phyloP scores from a whole-genome alignment of 805 yeast genomes.

The Kuraishia hungarica region DNA sequence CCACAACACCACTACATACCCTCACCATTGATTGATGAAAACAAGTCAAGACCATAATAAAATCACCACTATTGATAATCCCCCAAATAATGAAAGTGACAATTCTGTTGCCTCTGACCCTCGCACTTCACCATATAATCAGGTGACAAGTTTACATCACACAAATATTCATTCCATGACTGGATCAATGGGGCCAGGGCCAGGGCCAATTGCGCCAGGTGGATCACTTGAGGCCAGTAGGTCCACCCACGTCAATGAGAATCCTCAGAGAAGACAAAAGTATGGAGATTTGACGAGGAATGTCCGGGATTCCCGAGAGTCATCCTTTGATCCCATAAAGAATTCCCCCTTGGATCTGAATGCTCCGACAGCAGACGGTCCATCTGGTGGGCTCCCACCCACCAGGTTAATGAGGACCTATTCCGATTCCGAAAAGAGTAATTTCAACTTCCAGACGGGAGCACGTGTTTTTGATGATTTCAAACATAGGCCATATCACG shows the following conservation, averaged over 20 bases:
- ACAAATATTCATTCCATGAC: background rate
- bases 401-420: conserved; percentile 40
- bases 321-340: too few species aligned
- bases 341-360: too few species aligned
- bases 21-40: background rate
- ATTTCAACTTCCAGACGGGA: conserved; percentile 49
- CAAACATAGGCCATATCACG: conserved; percentile 33
- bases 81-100: background rate
- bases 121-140: conserved; percentile 7
- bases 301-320: too few species aligned
- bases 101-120: conserved; percentile 2
- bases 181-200: too few species aligned
- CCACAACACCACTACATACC: background rate
- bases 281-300: too few species aligned
- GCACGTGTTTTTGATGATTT: conserved; percentile 46
- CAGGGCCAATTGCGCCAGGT: too few species aligned
- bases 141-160: conserved; percentile 6
- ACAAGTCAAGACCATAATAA: background rate
- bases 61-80: background rate
- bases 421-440: conserved; percentile 58
- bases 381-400: background rate
- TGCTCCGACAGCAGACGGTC: too few species aligned
- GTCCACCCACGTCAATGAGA: too few species aligned
- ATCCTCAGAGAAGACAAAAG: too few species aligned
- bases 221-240: too few species aligned